Conservation (phyloP, 306 rosid species). For the Cucurbita argyrosperma region DNA sequence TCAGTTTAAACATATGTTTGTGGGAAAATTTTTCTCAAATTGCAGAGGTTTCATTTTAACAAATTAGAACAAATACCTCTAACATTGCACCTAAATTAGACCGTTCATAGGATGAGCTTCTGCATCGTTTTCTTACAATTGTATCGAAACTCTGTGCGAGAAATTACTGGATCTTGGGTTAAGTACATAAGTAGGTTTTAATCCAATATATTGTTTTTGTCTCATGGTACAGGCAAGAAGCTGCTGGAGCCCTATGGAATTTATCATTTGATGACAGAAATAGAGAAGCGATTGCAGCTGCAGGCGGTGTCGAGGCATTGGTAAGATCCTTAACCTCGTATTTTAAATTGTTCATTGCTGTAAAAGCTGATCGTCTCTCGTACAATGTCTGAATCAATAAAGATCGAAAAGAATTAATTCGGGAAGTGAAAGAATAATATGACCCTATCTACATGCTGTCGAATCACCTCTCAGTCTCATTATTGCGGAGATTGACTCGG, state of each 20-base stretch:
- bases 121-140: background rate
- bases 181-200: background rate
- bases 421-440: background rate
- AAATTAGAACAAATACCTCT: background rate
- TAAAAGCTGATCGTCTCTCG: background rate
- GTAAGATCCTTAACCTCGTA: constrained; percentile 27
- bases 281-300: constrained; percentile 94
- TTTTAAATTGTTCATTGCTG: background rate
- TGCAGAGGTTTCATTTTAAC: background rate
- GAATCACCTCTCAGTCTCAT: background rate
- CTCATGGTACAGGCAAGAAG: constrained; percentile 74
- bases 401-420: background rate
- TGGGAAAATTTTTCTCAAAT: background rate
- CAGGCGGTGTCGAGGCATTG: constrained; percentile 97
- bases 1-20: background rate
- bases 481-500: background rate
- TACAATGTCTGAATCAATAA: background rate
- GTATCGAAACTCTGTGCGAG: background rate
- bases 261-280: constrained; percentile 96
- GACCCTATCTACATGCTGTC: background rate
- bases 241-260: constrained; percentile 99
- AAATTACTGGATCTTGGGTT: background rate
- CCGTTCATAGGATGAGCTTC: background rate
- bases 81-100: background rate
- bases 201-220: background rate